Conservation (phyloP, 305 asterid species). For the Solanum chacoense region DNA sequence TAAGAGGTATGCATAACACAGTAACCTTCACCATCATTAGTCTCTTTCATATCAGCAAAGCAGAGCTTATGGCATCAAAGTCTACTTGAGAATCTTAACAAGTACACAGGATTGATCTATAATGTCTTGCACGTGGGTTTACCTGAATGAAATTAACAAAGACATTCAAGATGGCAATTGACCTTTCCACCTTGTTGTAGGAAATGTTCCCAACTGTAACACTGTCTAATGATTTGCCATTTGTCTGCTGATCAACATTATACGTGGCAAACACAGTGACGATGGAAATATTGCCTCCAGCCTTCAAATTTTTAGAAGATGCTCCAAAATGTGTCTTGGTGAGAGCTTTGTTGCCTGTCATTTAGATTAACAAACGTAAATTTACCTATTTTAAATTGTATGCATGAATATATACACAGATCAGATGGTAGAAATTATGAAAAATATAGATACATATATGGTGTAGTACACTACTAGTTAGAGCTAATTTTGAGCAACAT, state of each 20-base stretch:
- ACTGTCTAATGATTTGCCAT: constrained; percentile 32
- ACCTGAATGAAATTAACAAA: constrained; percentile 82
- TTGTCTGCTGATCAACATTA: constrained; percentile 24
- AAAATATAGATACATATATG: no score
- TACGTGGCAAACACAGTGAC: constrained; percentile 76
- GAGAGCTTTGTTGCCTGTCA: constrained; percentile 64
- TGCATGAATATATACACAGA: neutral
- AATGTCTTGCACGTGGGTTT: neutral
- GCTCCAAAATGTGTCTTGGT: constrained; percentile 35
- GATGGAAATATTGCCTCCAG: constrained; percentile 33
- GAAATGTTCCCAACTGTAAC: constrained; percentile 61
- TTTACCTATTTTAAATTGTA: neutral
- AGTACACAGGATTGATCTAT: neutral
- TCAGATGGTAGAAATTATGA: neutral
- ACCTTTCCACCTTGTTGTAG: constrained; percentile 66
- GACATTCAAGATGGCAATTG: constrained; percentile 59
- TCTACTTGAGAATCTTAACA: neutral
- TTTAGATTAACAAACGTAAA: neutral
- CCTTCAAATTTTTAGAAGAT: constrained; percentile 11
- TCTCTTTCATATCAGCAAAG: neutral
- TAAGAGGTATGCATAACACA: neutral
- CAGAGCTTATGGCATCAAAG: neutral
- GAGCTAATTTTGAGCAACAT: neutral
- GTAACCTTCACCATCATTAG: neutral
- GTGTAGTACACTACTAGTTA: neutral